A percentile compares a stretch with the other conserved stretches of the same genome.
Conservation (phyloP, 2,329 filamentous ascomycete genomes). For the Diaporthe citriasiana region DNA sequence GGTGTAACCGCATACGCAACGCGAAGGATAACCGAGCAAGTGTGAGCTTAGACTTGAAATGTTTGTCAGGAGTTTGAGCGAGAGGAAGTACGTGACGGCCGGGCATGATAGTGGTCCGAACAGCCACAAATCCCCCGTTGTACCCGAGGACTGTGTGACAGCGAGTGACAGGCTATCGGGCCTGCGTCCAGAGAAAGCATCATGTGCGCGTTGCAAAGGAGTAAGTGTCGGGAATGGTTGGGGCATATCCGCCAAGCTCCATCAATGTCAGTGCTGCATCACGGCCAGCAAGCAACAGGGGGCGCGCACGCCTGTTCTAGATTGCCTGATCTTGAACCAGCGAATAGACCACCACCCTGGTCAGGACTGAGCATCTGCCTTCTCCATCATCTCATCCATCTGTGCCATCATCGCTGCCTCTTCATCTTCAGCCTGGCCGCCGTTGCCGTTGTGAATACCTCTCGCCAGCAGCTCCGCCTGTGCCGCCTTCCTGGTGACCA, state of each 20-base stretch:
- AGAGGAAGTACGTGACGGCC: slow-evolving; percentile 44
- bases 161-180: neutral
- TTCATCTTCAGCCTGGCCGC: slow-evolving; percentile 44
- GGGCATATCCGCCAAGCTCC: neutral
- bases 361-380: slow-evolving; percentile 46
- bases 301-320: too few relatives aligned
- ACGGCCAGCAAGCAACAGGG: neutral
- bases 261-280: neutral
- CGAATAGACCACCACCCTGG: neutral
- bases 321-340: neutral
- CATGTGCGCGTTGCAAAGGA: neutral
- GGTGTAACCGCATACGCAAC: slow-evolving; percentile 62
- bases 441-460: slow-evolving; percentile 55
- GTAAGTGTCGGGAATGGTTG: neutral
- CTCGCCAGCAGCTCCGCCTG: slow-evolving; percentile 71
- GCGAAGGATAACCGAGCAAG: slow-evolving; percentile 62
- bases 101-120: slow-evolving; percentile 2
- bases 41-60: slow-evolving; percentile 62
- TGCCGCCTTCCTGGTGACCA: slow-evolving; percentile 71
- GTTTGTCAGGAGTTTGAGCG: slow-evolving; percentile 63
- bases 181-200: neutral
- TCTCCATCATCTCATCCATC: slow-evolving; percentile 54
- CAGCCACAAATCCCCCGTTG: neutral
- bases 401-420: slow-evolving; percentile 55
- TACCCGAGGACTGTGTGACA: neutral